These are phyloP conservation scores for Coccinonectria pachysandricola DNA, from an alignment of 2,329 filamentous ascomycete genomes.

Conservation along the genomic window DNA sequence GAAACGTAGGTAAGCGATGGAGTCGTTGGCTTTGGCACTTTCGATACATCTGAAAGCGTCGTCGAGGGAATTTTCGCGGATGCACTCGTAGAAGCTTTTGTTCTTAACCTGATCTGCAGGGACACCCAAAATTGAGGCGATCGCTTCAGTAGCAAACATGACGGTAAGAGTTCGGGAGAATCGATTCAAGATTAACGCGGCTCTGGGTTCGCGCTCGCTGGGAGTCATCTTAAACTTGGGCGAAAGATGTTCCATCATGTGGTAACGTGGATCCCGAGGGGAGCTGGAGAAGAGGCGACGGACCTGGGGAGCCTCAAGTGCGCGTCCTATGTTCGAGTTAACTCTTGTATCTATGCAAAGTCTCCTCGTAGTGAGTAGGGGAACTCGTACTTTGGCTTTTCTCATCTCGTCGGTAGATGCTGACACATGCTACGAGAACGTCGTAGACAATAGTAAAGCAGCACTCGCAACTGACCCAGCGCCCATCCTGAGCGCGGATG, in stretches of 20 bases:
- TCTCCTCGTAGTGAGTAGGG: not conserved
- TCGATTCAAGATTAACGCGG: conserved; percentile 75
- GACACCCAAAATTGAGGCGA: conserved; percentile 66
- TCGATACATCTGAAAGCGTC: conserved; percentile 73
- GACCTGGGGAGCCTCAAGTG: conserved; percentile 66
- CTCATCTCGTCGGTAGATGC: conserved; percentile 58
- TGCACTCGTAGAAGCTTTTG: conserved; percentile 80
- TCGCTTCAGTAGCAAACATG: conserved; percentile 76
- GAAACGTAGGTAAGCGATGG: conserved; percentile 81
- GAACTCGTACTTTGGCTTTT: conserved; percentile 61
- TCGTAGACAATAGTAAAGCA: conserved; percentile 85
- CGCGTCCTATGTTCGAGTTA: conserved; percentile 46
- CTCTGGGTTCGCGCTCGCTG: conserved; percentile 65
- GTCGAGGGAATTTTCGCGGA: conserved; percentile 63
- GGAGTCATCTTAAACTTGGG: conserved; percentile 62
- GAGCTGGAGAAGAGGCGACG: conserved; percentile 73
- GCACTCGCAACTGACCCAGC: conserved; percentile 74
- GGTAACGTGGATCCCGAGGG: conserved; percentile 72
- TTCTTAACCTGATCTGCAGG: conserved; percentile 58
- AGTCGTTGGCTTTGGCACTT: conserved; percentile 81
- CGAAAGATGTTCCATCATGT: conserved; percentile 80
- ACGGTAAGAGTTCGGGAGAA: conserved; percentile 75
- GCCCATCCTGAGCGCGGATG: conserved; percentile 56
- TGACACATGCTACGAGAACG: conserved; percentile 76
- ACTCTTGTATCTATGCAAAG: not conserved